Base-by-base conservation (phyloP, 2,329 filamentous ascomycete genomes). In the Pseudophaeomoniella oleicola region DNA sequence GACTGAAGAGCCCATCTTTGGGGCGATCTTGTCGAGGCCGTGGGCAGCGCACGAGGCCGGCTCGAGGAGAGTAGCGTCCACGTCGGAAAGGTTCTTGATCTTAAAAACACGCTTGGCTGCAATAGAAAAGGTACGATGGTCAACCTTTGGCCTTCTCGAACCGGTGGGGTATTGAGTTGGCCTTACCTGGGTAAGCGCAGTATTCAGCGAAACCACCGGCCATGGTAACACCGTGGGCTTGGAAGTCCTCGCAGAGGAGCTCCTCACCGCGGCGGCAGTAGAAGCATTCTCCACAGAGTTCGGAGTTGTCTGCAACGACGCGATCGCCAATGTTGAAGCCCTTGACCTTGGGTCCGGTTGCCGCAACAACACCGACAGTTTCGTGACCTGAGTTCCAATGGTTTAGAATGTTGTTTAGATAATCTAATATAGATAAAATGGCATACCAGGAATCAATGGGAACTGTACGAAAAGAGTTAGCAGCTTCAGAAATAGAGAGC, bases 161-260 rank as follows among this genome's bases (percentile, higher is more conserved):
- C 22, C n/a, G n/a, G 19, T 6, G 17, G 12, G 4, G 12, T 4
- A 11, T n/a, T 11, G 14, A 19, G 22, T 14, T 14, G 5, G 14
- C 34, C 46, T 38, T 49, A 58, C 50, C 50, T 39, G 61, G 66
- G 46, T 68, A 72, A 11, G 63, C 62, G 43, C 66, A 70, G 63
- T 81, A 84, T 55, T 83, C 77, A 35, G 78, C 79, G 48, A 83
- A 83, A 18, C 78, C 78, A 46, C 78, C 78, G 43, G 78, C 72
- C 56, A 81, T 65, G 52, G 52, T 54, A 29, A 57, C 57, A 42
- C 53, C 76, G 46, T 80, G 75, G 14, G 73, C 75, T 45, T 74
- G 68, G 55, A 79, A 77, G 51, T 78, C 67, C 56, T 81, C 76
- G 54, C 78, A 84, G 38, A 81, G 69, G 33, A 82, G 59, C 18